phyloP scores from a whole-genome alignment of 2,329 filamentous ascomycete species.

The Sporothrix inflata region DNA sequence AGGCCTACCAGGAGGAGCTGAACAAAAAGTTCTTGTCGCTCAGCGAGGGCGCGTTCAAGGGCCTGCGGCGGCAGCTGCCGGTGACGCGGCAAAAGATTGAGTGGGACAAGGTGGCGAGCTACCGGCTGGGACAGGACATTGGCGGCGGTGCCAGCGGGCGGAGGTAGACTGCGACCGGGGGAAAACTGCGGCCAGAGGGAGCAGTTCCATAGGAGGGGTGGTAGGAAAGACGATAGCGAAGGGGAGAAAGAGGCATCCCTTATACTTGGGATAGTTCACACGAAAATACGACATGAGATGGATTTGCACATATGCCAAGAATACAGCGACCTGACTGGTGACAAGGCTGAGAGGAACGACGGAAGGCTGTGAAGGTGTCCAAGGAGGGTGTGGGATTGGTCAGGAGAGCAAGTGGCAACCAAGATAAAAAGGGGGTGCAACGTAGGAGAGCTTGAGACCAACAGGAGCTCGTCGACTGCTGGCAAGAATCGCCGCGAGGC shows the following conservation, averaged over 20 bases:
- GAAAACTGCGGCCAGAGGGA: background rate
- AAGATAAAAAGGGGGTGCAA: background rate
- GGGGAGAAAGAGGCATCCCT: background rate
- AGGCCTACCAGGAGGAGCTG: constrained; percentile 93
- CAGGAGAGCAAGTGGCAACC: background rate
- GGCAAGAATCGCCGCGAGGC: background rate
- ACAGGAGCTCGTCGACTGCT: background rate
- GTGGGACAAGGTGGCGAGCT: constrained; percentile 97
- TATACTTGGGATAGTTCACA: background rate
- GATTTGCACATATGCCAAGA: constrained; percentile 8
- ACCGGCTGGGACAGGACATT: constrained; percentile 81
- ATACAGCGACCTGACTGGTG: background rate
- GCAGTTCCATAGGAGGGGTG: too few relatives aligned
- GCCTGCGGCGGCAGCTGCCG: constrained; percentile 85
- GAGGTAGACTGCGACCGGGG: background rate
- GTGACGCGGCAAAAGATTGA: constrained; percentile 98
- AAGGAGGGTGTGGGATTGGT: background rate
- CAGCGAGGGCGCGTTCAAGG: constrained; percentile 95
- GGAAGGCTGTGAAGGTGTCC: background rate
- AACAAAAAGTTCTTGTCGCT: constrained; percentile 87
- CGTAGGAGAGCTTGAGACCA: background rate
- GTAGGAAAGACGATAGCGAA: constrained; percentile 46
- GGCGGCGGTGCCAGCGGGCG: constrained; percentile 56
- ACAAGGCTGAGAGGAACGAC: background rate
- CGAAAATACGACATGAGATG: background rate